A percentile compares a stretch with the other conserved stretches of the same genome.
Conservation (phyloP, 306 rosid species). For the Hippophae gyantsensis region DNA sequence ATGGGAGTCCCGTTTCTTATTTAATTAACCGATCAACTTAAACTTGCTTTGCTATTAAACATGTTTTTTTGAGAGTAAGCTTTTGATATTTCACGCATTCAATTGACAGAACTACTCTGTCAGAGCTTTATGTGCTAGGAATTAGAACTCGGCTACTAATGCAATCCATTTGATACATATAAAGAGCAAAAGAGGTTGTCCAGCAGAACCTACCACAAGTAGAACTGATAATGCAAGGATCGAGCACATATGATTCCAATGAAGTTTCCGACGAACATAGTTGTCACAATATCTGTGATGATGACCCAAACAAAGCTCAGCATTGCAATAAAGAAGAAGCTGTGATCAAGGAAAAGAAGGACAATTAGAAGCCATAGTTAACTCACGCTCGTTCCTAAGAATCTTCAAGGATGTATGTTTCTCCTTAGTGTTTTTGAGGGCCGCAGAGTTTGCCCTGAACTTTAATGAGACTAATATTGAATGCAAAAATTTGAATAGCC, state of each 20-base stretch:
- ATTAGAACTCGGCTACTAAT: not conserved
- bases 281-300: constrained; percentile 70
- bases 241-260: constrained; percentile 86
- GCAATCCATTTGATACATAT: not conserved
- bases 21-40: no score
- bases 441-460: constrained; percentile 39
- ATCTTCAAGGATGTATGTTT: constrained; percentile 39
- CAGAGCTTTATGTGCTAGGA: no score
- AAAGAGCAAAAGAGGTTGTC: not conserved
- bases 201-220: constrained; percentile 68
- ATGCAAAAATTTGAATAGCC: constrained; percentile 59
- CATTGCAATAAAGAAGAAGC: constrained; percentile 5
- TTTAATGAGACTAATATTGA: constrained; percentile 46
- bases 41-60: no score
- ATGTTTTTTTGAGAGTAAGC: no score
- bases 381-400: constrained; percentile 63
- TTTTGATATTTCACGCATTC: no score
- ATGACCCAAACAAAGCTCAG: constrained; percentile 16
- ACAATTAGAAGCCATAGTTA: not conserved
- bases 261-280: constrained; percentile 89
- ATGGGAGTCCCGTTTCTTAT: no score
- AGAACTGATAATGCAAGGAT: constrained; percentile 90
- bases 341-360: not conserved
- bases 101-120: no score
- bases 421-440: constrained; percentile 23